Evolutionary conservation across 1,284 basidiomycete genomes (phyloP), one percentile per base, ranked within the genome.

Genomic region (Agroathelia rolfsii): DNA sequence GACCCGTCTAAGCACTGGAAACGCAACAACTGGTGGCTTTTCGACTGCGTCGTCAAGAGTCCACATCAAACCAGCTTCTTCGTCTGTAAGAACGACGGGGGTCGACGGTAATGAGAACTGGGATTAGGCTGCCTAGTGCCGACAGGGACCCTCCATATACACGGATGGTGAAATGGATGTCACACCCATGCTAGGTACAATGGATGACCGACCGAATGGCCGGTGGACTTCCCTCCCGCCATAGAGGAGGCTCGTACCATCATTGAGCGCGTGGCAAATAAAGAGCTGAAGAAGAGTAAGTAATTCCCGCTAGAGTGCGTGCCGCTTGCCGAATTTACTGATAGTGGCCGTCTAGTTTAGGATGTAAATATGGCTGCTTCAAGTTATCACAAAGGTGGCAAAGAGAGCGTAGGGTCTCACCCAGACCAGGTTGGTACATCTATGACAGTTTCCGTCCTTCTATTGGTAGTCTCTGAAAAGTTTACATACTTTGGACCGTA

Each of bases 341-440:
- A 21, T 11, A 21, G 32, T 3, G 41, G 39, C 9, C 40, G 40
- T 6, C 45, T 55, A 15, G 43, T 53, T n/a, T 81, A 76, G 77
- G 52, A 57, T 12, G 73, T 76, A 1, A 78, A 76, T 41, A 69
- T 77, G 6, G 75, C 74, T 2, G 77, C 72, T 0, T 62, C 72
- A 8, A 81, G 80, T 46, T 65, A 72, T 36, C 80, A 80, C 42
- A 56, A 65, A 56, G 76, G 76, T 0, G 61, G 61, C 0, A 64
- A 66, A 30, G 69, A 72, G 46, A 64, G 62, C 17, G 72, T 78
- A 5, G 76, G 75, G 0, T 69, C 64, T 46, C 76, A 77, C 42
- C 64, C 73, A 0, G 76, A 61, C 39, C 52, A 56, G 31, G n/a
- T n/a, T n/a, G n/a, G n/a, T n/a, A 36, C 58, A 29, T 62, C 62